Evolutionary conservation across 192 early-diverging fungal species (phyloP), one percentile per base, ranked within the genome.

Genomic region (Podila clonocystis): DNA sequence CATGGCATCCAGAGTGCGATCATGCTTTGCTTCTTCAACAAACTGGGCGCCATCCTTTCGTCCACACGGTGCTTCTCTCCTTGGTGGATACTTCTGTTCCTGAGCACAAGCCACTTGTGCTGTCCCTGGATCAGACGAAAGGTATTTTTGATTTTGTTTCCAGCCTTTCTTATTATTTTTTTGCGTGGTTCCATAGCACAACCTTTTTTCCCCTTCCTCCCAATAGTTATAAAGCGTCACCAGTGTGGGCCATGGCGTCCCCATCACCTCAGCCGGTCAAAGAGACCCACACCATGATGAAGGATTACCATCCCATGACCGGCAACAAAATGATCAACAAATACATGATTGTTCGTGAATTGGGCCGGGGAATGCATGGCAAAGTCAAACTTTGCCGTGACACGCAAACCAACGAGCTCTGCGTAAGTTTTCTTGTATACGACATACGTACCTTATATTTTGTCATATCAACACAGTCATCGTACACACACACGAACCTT

Each of bases 291-390:
- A 91, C 85, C 49, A 93, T 98, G 78, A 90, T 90, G 68, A 92
- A 95, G 57, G 91, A 94, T 58, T 91, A 93, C 78, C 95, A 98
- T 73, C 89, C 91, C 57, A 83, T 77, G 50, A 95, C 94, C 1
- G 97, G 97, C 20, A 92, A 93, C 82, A 99, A 99, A 72, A 93
- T 94, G 89, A 95, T 99, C 75, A 99, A 99, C 84, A 89, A 97
- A 64, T 99, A 97, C 83, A 92, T 96, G 87, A 90, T 99, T 15
- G 79, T 98, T 15, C 86, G 85, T 52, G 96, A 97, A 82, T 85
- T 99, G 11, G 97, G 97, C 4, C 86, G 97, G 29, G 97, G 97
- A 36, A 93, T 94, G 11, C 96, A 99, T 72, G 97, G 97, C 48
- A 98, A 98, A 83, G 97, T 99, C 50, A 97, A 97, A 79, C 88